These are phyloP conservation scores for Venturia asperata DNA, from an alignment of 2,329 filamentous ascomycete species.

Conservation along the genomic window DNA sequence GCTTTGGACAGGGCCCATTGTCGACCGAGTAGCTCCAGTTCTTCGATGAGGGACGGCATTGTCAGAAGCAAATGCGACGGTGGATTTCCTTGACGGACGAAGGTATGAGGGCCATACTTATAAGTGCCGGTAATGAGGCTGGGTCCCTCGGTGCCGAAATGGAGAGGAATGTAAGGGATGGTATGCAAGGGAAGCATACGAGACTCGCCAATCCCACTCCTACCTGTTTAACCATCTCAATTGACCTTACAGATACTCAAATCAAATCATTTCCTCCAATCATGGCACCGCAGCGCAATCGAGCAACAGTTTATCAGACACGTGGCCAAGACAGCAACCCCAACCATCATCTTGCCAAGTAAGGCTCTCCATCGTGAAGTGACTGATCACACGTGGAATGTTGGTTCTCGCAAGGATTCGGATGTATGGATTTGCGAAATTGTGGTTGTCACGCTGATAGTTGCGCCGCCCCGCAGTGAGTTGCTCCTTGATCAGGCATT, in stretches of 20 bases:
- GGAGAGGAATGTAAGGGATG: neutral
- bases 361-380: neutral
- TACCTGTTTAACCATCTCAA: neutral
- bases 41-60: slow-evolving; percentile 9
- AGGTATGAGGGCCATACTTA: neutral
- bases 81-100: neutral
- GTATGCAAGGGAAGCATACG: neutral
- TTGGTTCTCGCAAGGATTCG: neutral
- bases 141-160: neutral
- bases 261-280: neutral
- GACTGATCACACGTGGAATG: neutral
- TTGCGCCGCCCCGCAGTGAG: neutral
- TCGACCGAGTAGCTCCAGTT: slow-evolving; percentile 5
- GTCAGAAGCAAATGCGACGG: neutral
- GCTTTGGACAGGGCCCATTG: neutral
- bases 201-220: neutral
- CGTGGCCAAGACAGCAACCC: neutral
- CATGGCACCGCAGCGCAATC: neutral
- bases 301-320: neutral
- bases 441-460: neutral
- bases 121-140: neutral
- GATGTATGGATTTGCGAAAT: neutral
- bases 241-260: neutral
- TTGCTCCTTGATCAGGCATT: neutral
- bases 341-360: neutral